These are phyloP conservation scores for Trichoderma oligosporum DNA, from an alignment of 2,329 filamentous ascomycete genomes.

Conservation along the genomic window DNA sequence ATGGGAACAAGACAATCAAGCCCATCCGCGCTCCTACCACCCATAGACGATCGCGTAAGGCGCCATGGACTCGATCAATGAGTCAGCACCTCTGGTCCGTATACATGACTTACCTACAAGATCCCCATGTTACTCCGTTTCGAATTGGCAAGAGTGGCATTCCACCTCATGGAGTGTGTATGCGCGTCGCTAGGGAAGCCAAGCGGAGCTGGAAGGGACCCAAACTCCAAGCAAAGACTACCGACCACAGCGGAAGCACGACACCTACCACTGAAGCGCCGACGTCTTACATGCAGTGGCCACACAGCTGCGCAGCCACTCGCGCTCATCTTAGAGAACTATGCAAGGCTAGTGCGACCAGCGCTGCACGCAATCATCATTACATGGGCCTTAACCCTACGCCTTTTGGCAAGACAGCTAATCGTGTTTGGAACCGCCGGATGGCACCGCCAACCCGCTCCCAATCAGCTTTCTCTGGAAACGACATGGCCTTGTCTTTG, in stretches of 20 bases:
- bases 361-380: constrained; percentile 41
- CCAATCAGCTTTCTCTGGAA: constrained; percentile 52
- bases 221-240: constrained; percentile 37
- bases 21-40: background rate
- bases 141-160: constrained; percentile 60
- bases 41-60: constrained; percentile 37
- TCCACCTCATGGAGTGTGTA: constrained; percentile 61
- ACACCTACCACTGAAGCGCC: constrained; percentile 50
- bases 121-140: constrained; percentile 64
- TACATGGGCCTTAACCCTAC: constrained; percentile 53
- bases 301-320: constrained; percentile 60
- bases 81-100: constrained; percentile 63
- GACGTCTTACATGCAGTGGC: constrained; percentile 56
- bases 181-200: constrained; percentile 62
- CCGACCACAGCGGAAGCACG: constrained; percentile 48
- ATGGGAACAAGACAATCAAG: constrained; percentile 33
- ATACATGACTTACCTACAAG: constrained; percentile 61
- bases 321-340: constrained; percentile 59
- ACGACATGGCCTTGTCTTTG: constrained; percentile 62
- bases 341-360: constrained; percentile 53
- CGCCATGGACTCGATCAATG: constrained; percentile 63
- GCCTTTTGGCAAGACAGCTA: constrained; percentile 51
- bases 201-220: constrained; percentile 65
- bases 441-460: constrained; percentile 46
- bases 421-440: constrained; percentile 48